A percentile compares a stretch with the other conserved stretches of the same genome.
Evolutionary conservation across 495 filamentous ascomycete genomes (phyloP).

Genomic region (Trichoderma parareesei): DNA sequence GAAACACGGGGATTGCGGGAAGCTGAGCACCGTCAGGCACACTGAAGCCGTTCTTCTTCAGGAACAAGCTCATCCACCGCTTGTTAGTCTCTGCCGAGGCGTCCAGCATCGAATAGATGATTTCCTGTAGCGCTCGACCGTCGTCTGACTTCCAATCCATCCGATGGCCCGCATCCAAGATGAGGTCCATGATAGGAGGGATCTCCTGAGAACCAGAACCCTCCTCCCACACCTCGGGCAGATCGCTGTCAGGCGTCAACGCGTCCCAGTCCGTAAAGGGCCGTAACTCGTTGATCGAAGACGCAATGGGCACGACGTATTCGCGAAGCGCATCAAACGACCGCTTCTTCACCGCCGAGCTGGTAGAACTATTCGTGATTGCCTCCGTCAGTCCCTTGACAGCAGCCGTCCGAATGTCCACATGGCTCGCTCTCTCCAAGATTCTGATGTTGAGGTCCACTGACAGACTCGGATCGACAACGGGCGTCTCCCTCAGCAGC

Average conservation of each 20-base stretch:
- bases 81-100: background rate
- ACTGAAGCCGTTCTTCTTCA: background rate
- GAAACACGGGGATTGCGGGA: background rate
- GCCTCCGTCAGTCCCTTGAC: background rate
- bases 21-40: background rate
- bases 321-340: background rate
- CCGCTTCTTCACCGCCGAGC: background rate
- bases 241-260: background rate
- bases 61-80: background rate
- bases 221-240: no score
- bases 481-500: constrained; percentile 23
- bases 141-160: background rate
- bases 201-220: no score
- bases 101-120: background rate
- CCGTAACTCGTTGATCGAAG: background rate
- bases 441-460: background rate
- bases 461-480: background rate
- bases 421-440: background rate
- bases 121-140: background rate
- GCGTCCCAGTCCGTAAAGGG: background rate
- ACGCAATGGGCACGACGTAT: background rate
- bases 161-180: background rate
- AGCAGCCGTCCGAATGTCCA: background rate
- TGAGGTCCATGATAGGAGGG: background rate
- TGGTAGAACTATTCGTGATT: background rate